Evolutionary conservation across 306 rosid species (phyloP).

Genomic region (Trifolium repens): DNA sequence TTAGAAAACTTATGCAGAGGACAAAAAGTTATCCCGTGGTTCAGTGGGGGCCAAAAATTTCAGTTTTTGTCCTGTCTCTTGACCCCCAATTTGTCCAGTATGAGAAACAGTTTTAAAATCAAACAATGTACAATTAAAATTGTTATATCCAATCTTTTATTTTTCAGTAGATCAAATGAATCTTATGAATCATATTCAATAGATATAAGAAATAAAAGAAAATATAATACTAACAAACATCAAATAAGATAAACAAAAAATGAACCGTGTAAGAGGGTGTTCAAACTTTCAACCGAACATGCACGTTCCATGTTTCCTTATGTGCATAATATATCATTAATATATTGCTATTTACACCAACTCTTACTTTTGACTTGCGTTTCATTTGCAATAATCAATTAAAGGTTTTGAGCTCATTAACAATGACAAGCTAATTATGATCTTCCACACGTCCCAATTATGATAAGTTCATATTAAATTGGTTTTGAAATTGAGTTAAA

Average conservation of each 20-base stretch:
- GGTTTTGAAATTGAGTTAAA: conserved; percentile 40
- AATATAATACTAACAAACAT: neutral
- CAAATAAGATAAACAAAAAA: neutral
- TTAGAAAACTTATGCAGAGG: no score
- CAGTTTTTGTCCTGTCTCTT: no score
- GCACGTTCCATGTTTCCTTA: conserved; percentile 37
- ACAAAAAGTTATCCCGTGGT: no score
- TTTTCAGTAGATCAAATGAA: no score
- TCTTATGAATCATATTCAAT: no score
- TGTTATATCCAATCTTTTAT: no score
- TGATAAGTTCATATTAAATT: conserved; percentile 14
- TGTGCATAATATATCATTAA: neutral
- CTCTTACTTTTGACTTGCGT: conserved; percentile 36
- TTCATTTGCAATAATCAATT: conserved; percentile 17
- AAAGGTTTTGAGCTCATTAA: conserved; percentile 13
- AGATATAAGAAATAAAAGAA: neutral
- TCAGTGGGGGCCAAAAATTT: no score
- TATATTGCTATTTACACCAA: conserved; percentile 2
- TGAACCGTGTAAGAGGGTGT: neutral
- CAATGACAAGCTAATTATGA: conserved; percentile 27
- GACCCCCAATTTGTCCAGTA: no score
- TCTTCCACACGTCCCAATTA: conserved; percentile 23
- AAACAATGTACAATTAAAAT: no score
- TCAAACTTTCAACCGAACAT: conserved; percentile 41
- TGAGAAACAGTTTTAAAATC: no score